Percentiles rank a stretch among this genome's conserved stretches.
phyloP scores from a whole-genome alignment of 2,329 filamentous ascomycete genomes.

The Triangularia setosa region DNA sequence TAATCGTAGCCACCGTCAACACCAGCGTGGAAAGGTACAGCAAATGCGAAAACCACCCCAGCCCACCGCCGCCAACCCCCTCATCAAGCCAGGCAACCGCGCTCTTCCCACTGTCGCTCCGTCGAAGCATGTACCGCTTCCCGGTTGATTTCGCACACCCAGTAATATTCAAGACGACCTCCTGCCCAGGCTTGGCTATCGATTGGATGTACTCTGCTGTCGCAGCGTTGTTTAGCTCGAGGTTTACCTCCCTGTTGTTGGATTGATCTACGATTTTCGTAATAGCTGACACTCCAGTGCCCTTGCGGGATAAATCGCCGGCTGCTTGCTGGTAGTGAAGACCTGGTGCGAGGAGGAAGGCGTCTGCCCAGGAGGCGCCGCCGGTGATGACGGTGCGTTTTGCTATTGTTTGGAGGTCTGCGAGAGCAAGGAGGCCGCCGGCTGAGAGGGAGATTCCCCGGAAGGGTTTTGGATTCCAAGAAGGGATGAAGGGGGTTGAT shows the following conservation, averaged over 20 bases:
- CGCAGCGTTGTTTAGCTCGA: constrained; percentile 46
- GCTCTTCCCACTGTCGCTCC: constrained; percentile 25
- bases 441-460: constrained; percentile 45
- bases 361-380: constrained; percentile 53
- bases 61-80: constrained; percentile 28
- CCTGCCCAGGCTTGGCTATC: constrained; percentile 52
- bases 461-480: constrained; percentile 45
- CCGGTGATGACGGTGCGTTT: constrained; percentile 54
- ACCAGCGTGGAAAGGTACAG: constrained; percentile 46
- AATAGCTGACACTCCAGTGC: constrained; percentile 25
- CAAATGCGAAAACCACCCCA: constrained; percentile 46
- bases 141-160: constrained; percentile 39
- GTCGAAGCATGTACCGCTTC: constrained; percentile 29
- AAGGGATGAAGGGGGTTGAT: constrained; percentile 29
- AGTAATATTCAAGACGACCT: constrained; percentile 55
- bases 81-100: constrained; percentile 31
- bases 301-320: constrained; percentile 44
- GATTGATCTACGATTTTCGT: constrained; percentile 37
- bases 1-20: constrained; percentile 42
- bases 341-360: constrained; percentile 55
- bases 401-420: constrained; percentile 54
- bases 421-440: constrained; percentile 55
- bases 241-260: constrained; percentile 31
- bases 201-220: constrained; percentile 53
- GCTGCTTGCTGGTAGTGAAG: constrained; percentile 59